Conservation (phyloP, 1,284 basidiomycete species). For the Pseudozyma pruni region DNA sequence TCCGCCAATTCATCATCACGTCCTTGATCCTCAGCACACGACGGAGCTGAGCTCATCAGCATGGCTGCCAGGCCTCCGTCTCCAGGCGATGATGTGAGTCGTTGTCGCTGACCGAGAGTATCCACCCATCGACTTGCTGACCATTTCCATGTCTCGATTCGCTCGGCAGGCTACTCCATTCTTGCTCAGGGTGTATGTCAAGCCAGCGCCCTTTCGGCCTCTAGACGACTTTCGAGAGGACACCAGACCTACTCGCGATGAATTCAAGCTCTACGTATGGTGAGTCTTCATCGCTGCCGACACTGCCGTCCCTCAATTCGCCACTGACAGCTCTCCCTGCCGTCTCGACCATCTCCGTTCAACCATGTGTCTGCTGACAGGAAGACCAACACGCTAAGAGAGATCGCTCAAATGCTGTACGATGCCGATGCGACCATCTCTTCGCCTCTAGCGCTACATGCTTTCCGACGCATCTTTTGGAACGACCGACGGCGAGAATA, state of each 20-base stretch:
- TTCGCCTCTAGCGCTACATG: slow-evolving; percentile 45
- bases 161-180: slow-evolving; percentile 41
- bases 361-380: no score
- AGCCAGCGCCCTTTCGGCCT: slow-evolving; percentile 40
- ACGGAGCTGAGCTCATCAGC: neutral
- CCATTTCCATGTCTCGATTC: no score
- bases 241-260: slow-evolving; percentile 18
- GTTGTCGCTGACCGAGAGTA: no score
- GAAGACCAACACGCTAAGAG: slow-evolving; percentile 59
- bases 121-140: neutral
- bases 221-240: slow-evolving; percentile 42
- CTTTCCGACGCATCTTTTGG: slow-evolving; percentile 45
- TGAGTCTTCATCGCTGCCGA: slow-evolving; percentile 10
- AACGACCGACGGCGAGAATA: slow-evolving; percentile 15
- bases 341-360: neutral
- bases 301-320: neutral
- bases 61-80: slow-evolving; percentile 41
- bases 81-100: slow-evolving; percentile 42
- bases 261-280: slow-evolving; percentile 55
- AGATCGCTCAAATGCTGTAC: slow-evolving; percentile 54
- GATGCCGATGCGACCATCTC: slow-evolving; percentile 47
- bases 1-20: no score
- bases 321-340: neutral
- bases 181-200: slow-evolving; percentile 32
- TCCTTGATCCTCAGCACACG: neutral